Conservation (phyloP, 2,329 filamentous ascomycete species). For the Lachnellula arida region DNA sequence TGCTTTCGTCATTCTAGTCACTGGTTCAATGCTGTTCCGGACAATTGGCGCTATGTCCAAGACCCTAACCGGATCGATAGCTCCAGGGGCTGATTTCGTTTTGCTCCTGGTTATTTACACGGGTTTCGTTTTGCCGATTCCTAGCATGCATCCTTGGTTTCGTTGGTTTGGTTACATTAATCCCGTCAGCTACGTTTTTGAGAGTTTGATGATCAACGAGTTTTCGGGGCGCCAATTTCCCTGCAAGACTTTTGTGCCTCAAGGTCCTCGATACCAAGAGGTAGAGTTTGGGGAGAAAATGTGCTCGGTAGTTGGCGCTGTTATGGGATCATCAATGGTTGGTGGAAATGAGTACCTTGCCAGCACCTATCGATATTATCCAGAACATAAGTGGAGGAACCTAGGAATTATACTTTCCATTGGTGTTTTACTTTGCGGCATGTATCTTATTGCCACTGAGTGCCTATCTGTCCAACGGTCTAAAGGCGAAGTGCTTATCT, state of each 20-base stretch:
- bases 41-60: constrained; percentile 73
- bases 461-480: constrained; percentile 52
- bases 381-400: constrained; percentile 46
- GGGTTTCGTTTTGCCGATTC: constrained; percentile 38
- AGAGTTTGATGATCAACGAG: constrained; percentile 77
- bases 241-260: constrained; percentile 12
- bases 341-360: constrained; percentile 41
- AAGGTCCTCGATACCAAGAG: constrained; percentile 3
- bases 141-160: constrained; percentile 70
- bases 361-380: constrained; percentile 7
- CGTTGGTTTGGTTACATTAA: constrained; percentile 67
- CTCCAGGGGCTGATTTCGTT: constrained; percentile 48
- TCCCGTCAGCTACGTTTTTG: constrained; percentile 68
- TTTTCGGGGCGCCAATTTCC: constrained; percentile 42
- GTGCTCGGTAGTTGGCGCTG: constrained; percentile 54
- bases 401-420: constrained; percentile 64
- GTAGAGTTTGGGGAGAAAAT: constrained; percentile 28
- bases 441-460: constrained; percentile 60
- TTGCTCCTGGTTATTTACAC: constrained; percentile 21
- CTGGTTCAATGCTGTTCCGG: constrained; percentile 85
- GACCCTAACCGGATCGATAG: constrained; percentile 58
- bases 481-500: constrained; percentile 71
- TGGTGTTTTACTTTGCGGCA: constrained; percentile 52
- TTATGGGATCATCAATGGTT: constrained; percentile 48
- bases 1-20: constrained; percentile 65